A percentile compares a stretch with the other conserved stretches of the same genome.
phyloP scores from a whole-genome alignment of 1,284 basidiomycete species.

The Ustilago vetiveriae region DNA sequence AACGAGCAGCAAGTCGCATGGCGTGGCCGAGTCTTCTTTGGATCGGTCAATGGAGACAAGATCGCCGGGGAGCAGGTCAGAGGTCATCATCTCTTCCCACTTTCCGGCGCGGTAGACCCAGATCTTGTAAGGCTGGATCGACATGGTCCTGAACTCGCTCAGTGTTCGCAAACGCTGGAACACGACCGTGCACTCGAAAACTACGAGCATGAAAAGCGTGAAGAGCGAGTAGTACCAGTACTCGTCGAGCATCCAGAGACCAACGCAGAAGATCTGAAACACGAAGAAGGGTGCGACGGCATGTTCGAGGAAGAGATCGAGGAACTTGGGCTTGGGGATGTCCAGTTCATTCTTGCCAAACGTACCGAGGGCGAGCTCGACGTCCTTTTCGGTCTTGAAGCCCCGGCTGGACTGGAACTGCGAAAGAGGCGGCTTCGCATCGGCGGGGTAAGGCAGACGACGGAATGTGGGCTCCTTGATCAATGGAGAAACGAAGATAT shows the following conservation, averaged over 20 bases:
- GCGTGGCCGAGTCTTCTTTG: conserved; percentile 64
- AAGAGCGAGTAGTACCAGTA: conserved; percentile 67
- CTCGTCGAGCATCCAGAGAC: conserved; percentile 67
- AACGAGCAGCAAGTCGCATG: conserved; percentile 61
- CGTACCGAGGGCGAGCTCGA: conserved; percentile 57
- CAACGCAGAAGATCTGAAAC: conserved; percentile 67
- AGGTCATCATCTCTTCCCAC: conserved; percentile 59
- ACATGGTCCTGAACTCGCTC: conserved; percentile 67
- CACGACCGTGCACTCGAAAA: conserved; percentile 66
- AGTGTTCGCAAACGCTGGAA: conserved; percentile 65
- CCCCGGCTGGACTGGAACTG: conserved; percentile 75
- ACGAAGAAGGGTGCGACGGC: conserved; percentile 67
- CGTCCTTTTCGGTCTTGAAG: conserved; percentile 64
- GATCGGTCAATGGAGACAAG: conserved; percentile 64
- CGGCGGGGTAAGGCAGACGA: conserved; percentile 88
- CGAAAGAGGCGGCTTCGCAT: conserved; percentile 76
- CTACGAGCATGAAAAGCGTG: conserved; percentile 66
- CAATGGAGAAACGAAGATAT: conserved; percentile 57
- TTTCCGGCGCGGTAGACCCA: conserved; percentile 59
- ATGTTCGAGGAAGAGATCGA: conserved; percentile 65
- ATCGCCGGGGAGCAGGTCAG: conserved; percentile 64
- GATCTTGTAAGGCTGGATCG: conserved; percentile 64
- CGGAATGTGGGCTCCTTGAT: conserved; percentile 76
- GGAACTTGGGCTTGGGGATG: conserved; percentile 64
- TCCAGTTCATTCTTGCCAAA: conserved; percentile 64